Base-by-base conservation (phyloP, 768 basidiomycete species). In the Lactifluus echinatus region DNA sequence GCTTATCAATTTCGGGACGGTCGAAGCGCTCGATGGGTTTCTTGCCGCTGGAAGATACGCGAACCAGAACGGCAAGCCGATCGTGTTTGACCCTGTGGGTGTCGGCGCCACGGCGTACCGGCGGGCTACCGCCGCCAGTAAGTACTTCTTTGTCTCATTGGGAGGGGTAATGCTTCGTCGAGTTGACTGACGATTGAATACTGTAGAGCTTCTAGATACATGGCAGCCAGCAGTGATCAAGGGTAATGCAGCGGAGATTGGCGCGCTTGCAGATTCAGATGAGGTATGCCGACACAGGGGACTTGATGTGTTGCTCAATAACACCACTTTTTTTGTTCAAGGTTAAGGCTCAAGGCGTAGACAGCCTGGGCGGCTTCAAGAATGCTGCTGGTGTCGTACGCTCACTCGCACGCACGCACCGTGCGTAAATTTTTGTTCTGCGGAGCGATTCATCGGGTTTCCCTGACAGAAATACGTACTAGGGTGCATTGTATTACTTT, bases 211-310 rank as follows among this genome's bases (percentile, higher is more conserved):
- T 12, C 71, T 95, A 19, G 74, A 85, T 56, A 71, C 73, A 23
- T 95, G 87, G 82, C 92, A 94, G 69, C 83, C 86, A 11, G 85
- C 87, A 17, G 87, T 95, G 21, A 93, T 97, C 71, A 97, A 97
- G 71, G 93, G 93, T 3, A 96, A 97, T 66, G 87, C 91, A 0
- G 89, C 81, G 15, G 94, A 97, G 72, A 82, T 97, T 21, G 91
- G 84, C 0, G 79, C 87, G 0, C 68, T 95, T 10, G 80, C 84
- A 2, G 79, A 84, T n/a, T 88, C 87, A 0, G 69, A 69, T 14
- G 94, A 94, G 75, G 93, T 88, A 44, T 43, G 67, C 15, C 17
- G 21, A 40, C n/a, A 33, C 42, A 34, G 28, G 28, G 31, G 17
- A 12, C 8, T 40, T 3, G 15, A 21, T 12, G 24, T n/a, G 2